Evolutionary conservation across 108 stramenopile species (phyloP).

Genomic region (Pseudonitzschia pungens): DNA sequence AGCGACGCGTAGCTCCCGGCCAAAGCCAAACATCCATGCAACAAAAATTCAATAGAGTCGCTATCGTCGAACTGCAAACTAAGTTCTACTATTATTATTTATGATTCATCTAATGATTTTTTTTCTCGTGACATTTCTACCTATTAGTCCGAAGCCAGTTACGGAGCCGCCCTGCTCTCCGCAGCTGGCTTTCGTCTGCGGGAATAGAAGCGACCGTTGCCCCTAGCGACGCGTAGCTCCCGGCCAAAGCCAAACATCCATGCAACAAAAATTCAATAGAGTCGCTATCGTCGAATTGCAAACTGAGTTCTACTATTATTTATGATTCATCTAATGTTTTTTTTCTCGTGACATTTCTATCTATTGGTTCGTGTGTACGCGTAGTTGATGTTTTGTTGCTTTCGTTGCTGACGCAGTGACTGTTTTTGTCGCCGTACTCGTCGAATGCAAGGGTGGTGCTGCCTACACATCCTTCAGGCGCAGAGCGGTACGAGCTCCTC

Average conservation of each 20-base stretch:
- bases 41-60: background rate
- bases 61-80: background rate
- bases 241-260: background rate
- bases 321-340: no score
- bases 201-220: background rate
- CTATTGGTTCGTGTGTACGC: background rate
- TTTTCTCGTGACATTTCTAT: background rate
- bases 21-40: background rate
- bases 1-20: no score
- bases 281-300: no score
- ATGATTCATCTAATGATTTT: no score
- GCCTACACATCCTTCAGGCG: constrained; percentile 8
- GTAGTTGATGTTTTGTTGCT: no score
- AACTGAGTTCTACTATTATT: no score
- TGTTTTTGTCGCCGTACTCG: no score
- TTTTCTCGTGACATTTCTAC: background rate
- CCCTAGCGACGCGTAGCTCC: no score
- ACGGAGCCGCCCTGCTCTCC: constrained; percentile 88
- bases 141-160: constrained; percentile 74
- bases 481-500: constrained; percentile 83
- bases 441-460: background rate
- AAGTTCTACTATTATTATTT: no score
- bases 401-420: no score
- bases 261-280: no score
- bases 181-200: constrained; percentile 52